Percentiles rank a stretch among this genome's conserved stretches.
Conservation (phyloP, 192 early-diverging fungal species). For the Gryganskiella cystojenkinii region DNA sequence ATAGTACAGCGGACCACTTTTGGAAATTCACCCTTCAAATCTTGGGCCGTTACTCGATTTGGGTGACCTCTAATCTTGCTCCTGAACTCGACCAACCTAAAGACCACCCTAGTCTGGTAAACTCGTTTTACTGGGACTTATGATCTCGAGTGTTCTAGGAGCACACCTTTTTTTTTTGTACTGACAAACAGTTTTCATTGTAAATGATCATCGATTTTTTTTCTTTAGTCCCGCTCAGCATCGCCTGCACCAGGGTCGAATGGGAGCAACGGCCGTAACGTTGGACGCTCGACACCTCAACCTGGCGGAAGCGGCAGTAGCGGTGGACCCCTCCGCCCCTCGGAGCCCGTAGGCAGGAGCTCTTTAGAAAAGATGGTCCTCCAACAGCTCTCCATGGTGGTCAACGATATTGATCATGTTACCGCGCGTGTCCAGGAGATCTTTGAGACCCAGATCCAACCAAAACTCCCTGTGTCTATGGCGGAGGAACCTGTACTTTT, state of each 20-base stretch:
- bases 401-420: slow-evolving; percentile 55
- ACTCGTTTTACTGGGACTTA: background rate
- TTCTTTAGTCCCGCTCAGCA: slow-evolving; percentile 27
- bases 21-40: slow-evolving; percentile 74
- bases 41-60: slow-evolving; percentile 33
- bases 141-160: no score
- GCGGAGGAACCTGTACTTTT: slow-evolving; percentile 55
- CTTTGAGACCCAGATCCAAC: slow-evolving; percentile 50
- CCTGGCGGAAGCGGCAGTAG: slow-evolving; percentile 8
- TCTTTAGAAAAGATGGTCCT: slow-evolving; percentile 42
- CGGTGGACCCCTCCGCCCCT: slow-evolving; percentile 7
- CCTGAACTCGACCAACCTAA: slow-evolving; percentile 9
- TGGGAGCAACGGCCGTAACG: slow-evolving; percentile 2
- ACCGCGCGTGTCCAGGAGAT: slow-evolving; percentile 32
- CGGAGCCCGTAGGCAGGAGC: slow-evolving; percentile 6
- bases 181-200: no score
- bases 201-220: no score
- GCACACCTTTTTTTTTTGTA: background rate
- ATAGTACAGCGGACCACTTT: slow-evolving; percentile 63
- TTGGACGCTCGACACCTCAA: slow-evolving; percentile 19
- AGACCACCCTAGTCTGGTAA: slow-evolving; percentile 17
- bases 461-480: slow-evolving; percentile 56
- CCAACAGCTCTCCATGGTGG: slow-evolving; percentile 53
- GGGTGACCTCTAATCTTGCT: slow-evolving; percentile 4
- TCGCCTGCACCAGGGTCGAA: slow-evolving; percentile 24